Evolutionary conservation across 2,329 filamentous ascomycete species (phyloP).

Genomic region (Scorias spongiosa): DNA sequence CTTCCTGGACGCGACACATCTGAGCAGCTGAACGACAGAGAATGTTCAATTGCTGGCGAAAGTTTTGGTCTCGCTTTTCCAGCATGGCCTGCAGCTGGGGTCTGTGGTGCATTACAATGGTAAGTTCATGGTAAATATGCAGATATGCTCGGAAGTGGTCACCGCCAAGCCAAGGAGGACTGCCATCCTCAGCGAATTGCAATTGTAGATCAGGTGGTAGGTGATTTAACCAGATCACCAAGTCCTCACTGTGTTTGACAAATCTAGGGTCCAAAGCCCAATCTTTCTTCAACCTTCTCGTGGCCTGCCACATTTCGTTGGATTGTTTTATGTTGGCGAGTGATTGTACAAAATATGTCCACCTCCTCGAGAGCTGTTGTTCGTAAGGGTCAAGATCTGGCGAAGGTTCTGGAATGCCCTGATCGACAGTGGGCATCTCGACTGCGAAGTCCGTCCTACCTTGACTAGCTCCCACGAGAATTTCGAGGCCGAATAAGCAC

Average conservation of each 20-base stretch:
- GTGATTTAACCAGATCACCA: constrained; percentile 59
- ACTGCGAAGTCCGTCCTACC: constrained; percentile 63
- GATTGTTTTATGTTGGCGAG: constrained; percentile 66
- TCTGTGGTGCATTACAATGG: constrained; percentile 71
- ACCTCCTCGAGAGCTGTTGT: constrained; percentile 65
- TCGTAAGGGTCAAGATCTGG: constrained; percentile 60
- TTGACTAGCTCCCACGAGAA: constrained; percentile 89
- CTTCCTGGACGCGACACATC: constrained; percentile 76
- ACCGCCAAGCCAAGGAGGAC: constrained; percentile 60
- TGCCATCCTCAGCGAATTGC: constrained; percentile 61
- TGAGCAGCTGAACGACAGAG: constrained; percentile 75
- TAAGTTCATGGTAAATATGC: constrained; percentile 77
- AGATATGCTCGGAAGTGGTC: constrained; percentile 82
- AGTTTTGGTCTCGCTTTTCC: constrained; percentile 61
- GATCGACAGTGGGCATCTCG: constrained; percentile 59
- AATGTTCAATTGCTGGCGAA: constrained; percentile 77
- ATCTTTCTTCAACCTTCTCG: constrained; percentile 62
- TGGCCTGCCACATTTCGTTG: constrained; percentile 55
- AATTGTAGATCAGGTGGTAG: constrained; percentile 67
- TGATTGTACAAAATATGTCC: constrained; percentile 63
- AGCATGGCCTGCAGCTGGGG: constrained; percentile 65
- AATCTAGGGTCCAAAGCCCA: constrained; percentile 82
- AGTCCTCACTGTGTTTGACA: constrained; percentile 60
- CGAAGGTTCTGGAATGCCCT: constrained; percentile 47
- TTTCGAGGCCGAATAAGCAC: constrained; percentile 66